Evolutionary conservation across 768 basidiomycete genomes (phyloP), one percentile per base, ranked within the genome.

Genomic region (Arthromyces matolae): DNA sequence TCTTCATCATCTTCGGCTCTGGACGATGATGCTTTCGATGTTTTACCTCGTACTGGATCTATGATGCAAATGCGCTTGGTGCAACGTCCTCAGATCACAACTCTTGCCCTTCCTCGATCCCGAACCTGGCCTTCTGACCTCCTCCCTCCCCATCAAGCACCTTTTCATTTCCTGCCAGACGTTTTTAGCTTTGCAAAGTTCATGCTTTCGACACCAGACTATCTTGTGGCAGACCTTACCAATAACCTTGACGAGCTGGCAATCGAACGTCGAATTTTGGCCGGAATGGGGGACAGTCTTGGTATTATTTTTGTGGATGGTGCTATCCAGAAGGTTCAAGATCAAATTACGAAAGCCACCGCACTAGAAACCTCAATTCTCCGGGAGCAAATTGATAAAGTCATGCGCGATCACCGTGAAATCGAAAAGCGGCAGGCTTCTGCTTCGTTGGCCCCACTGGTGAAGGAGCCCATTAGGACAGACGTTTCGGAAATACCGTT

Each of bases 161-260:
- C 96, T 6, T 98, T 94, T 72, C 81, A 96, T 62, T 98, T 99
- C 71, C 75, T 95, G 18, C 96, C 94, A 0, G 93, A 97, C 60
- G 88, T 96, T 32, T 83, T 84, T 53, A 70, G 71, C 31, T 96
- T 87, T 64, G 78, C 93, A 16, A 93, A 91, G 61, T 96, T 98
- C 71, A 96, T 98, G 93, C 82, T 98, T 20, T 93, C 92, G 16
- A 92, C 93, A 0, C 92, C 95, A 1, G 74, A 79, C 1, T 89
- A 94, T 64, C 78, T 98, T 49, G 75, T 87, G 33, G 62, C 76
- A 14, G 86, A 91, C 60, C 78, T 98, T 10, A 75, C 78, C 2
- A 71, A 66, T 36, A 89, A 99, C 50, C 66, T 93, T 23, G 78
- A 80, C 27, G 84, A 88, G 47, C 75, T 99, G 3, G 77, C 72